A percentile compares a stretch with the other conserved stretches of the same genome.
These are phyloP conservation scores for Truncatella angustata DNA, from an alignment of 2,329 filamentous ascomycete species.

Conservation along the genomic window DNA sequence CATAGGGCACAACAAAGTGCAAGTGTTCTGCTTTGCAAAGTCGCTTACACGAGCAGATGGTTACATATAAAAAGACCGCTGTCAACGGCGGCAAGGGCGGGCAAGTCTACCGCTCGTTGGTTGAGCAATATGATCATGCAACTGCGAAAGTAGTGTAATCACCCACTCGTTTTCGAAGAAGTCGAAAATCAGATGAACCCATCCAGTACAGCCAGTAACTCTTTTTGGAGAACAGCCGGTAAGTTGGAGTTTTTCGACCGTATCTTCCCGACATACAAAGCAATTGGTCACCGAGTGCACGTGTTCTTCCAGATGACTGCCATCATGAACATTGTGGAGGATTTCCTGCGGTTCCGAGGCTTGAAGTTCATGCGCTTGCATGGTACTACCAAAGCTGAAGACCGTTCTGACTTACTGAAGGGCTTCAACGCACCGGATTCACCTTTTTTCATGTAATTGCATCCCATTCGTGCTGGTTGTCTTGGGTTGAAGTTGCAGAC, in stretches of 20 bases:
- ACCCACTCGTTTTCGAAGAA: constrained; percentile 97
- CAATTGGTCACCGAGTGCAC: constrained; percentile 87
- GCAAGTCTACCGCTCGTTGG: constrained; percentile 90
- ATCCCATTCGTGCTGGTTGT: constrained; percentile 98
- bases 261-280: constrained; percentile 88
- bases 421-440: constrained; percentile 89
- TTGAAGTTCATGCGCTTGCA: constrained; percentile 89
- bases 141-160: constrained; percentile 95
- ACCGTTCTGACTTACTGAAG: constrained; percentile 85
- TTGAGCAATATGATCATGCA: constrained; percentile 99
- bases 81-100: constrained; percentile 94
- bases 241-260: constrained; percentile 97
- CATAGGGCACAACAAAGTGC: no score
- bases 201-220: constrained; percentile 80
- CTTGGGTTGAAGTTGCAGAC: constrained; percentile 96
- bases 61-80: constrained; percentile 90
- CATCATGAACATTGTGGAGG: constrained; percentile 99
- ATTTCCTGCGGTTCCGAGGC: constrained; percentile 83
- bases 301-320: constrained; percentile 99
- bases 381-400: constrained; percentile 95
- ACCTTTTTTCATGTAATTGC: constrained; percentile 94
- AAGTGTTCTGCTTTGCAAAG: constrained; percentile 93
- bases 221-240: constrained; percentile 91
- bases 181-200: constrained; percentile 99
- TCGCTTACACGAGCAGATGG: constrained; percentile 95